Conservation (phyloP, 495 filamentous ascomycete species). For the Podospora pseudopauciseta region DNA sequence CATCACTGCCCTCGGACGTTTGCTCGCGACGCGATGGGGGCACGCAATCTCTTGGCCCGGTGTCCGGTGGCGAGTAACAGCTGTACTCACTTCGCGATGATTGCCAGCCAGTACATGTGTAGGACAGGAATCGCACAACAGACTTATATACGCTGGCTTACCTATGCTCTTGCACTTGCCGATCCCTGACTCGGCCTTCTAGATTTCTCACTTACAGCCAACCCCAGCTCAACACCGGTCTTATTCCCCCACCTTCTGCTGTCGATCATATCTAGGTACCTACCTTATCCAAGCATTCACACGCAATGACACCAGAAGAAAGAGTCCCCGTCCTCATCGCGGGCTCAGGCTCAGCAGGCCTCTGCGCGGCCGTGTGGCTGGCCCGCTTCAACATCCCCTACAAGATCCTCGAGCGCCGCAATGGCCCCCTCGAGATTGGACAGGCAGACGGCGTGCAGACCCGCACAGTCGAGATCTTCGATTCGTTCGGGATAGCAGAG, state of each 20-base stretch:
- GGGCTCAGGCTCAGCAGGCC: slow-evolving; percentile 66
- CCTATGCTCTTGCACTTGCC: not conserved
- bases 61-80: not conserved
- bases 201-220: not conserved
- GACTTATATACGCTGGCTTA: not conserved
- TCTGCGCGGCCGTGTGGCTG: slow-evolving; percentile 66
- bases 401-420: slow-evolving; percentile 60
- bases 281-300: not conserved
- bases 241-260: not conserved
- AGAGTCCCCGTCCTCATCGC: slow-evolving; percentile 58
- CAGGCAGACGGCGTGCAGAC: slow-evolving; percentile 80
- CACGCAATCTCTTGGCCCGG: not conserved
- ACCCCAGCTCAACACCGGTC: not conserved
- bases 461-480: slow-evolving; percentile 76
- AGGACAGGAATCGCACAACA: not conserved
- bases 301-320: slow-evolving; percentile 20
- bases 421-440: slow-evolving; percentile 60
- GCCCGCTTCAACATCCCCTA: slow-evolving; percentile 56
- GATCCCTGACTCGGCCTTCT: not conserved
- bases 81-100: not conserved
- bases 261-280: not conserved
- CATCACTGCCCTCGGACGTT: not conserved
- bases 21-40: not conserved
- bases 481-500: slow-evolving; percentile 70
- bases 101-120: too few relatives aligned